Conservation (phyloP, 192 early-diverging fungal species). For the Umbelopsis ramanniana region DNA sequence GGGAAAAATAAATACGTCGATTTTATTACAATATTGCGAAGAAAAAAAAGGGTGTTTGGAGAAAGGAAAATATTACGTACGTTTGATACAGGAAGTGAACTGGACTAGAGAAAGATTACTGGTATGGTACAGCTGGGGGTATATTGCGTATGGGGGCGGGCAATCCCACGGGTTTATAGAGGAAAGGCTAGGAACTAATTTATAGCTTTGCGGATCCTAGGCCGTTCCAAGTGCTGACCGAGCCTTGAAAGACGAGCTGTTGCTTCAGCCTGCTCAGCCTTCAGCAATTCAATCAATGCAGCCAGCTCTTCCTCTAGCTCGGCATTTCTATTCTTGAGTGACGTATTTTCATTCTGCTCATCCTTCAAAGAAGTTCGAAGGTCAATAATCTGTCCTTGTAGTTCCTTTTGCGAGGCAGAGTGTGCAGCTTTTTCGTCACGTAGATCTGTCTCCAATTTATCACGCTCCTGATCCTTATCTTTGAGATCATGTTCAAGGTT, state of each 20-base stretch:
- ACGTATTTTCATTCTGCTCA: not conserved
- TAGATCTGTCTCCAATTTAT: not conserved
- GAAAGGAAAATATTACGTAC: not conserved
- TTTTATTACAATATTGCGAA: not conserved
- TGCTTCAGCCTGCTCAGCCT: conserved; percentile 6
- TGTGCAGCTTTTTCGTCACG: not conserved
- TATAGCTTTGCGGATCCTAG: not conserved
- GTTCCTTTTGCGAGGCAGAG: not conserved
- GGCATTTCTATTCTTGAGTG: not conserved
- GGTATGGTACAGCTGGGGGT: conserved; percentile 4
- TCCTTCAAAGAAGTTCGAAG: conserved; percentile 1
- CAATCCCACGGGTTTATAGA: not conserved
- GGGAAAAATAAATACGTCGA: not conserved
- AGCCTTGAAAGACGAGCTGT: conserved; percentile 8
- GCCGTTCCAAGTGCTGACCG: conserved; percentile 1
- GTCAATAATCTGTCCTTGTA: not conserved
- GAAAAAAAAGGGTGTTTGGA: not conserved
- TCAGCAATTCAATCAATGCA: conserved; percentile 1
- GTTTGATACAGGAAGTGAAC: not conserved
- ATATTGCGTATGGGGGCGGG: not conserved
- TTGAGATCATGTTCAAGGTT: conserved; percentile 14
- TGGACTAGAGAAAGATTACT: not conserved
- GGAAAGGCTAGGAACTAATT: not conserved
- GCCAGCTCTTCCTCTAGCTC: not conserved
- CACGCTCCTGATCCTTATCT: not conserved